phyloP scores from a whole-genome alignment of 164 flowering plant genomes.

The Taxillus chinensis region DNA sequence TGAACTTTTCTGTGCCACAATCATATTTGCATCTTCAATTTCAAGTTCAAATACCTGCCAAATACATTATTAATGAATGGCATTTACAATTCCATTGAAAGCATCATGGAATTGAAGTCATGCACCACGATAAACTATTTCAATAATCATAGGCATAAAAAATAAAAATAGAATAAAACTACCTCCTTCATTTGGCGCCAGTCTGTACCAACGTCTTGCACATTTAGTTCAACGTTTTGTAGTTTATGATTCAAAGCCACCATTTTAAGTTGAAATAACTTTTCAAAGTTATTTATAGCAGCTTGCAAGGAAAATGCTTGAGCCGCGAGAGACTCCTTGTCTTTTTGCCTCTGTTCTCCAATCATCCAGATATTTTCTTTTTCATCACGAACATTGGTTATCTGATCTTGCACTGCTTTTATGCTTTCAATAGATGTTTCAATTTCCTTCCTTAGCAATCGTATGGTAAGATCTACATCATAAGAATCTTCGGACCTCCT shows the following conservation, averaged over 20 bases:
- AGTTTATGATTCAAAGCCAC: conserved; percentile 37
- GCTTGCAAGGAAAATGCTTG: conserved; percentile 36
- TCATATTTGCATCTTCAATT: conserved; percentile 45
- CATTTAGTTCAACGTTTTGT: conserved; percentile 21
- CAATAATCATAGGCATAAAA: not conserved
- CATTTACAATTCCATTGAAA: not conserved
- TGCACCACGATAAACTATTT: not conserved
- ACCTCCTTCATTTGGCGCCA: conserved; percentile 59
- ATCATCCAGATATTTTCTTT: conserved; percentile 44
- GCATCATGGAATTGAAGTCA: not conserved
- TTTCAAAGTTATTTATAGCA: conserved; percentile 32
- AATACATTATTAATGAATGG: not conserved
- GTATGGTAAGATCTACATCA: conserved; percentile 34
- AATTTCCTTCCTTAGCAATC: conserved; percentile 63
- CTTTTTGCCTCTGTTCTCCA: conserved; percentile 28
- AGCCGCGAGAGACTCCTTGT: conserved; percentile 25
- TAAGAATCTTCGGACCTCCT: conserved; percentile 12
- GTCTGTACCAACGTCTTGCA: conserved; percentile 26
- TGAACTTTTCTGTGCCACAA: conserved; percentile 49
- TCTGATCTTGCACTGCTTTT: conserved; percentile 50
- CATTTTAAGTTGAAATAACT: conserved; percentile 26
- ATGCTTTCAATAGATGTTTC: conserved; percentile 59
- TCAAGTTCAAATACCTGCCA: conserved; percentile 53
- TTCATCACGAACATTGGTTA: conserved; percentile 42
- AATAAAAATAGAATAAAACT: conserved; percentile 1